Evolutionary conservation across 768 basidiomycete genomes (phyloP).

Genomic region (Mycena leptocephala): DNA sequence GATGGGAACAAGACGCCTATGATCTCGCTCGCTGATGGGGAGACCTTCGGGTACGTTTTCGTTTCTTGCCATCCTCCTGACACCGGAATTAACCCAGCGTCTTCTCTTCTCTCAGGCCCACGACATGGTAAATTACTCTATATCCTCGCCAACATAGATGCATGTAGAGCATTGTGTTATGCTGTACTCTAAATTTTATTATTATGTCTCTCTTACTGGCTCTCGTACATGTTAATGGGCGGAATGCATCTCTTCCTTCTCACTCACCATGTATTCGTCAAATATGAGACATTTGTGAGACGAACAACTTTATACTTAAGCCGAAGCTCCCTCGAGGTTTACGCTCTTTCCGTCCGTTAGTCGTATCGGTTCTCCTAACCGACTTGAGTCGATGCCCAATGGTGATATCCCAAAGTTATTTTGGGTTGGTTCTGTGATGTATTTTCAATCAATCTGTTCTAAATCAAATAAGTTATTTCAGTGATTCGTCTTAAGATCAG

Average conservation of each 20-base stretch:
- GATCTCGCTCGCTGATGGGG: constrained; percentile 19
- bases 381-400: too few species aligned
- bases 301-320: too few species aligned
- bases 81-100: not conserved
- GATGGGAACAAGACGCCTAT: constrained; percentile 30
- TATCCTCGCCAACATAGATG: not conserved
- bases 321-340: too few species aligned
- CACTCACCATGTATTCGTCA: too few species aligned
- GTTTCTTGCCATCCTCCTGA: not conserved
- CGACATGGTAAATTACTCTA: not conserved
- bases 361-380: too few species aligned
- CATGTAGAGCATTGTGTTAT: not conserved
- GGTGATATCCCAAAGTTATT: too few species aligned
- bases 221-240: not conserved
- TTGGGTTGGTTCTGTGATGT: too few species aligned
- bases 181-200: constrained; percentile 16
- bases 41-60: constrained; percentile 28
- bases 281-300: too few species aligned
- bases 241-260: not conserved
- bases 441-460: too few species aligned
- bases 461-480: too few species aligned
- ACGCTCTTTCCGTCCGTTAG: too few species aligned
- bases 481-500: too few species aligned
- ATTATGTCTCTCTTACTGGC: not conserved
- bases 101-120: not conserved